Conservation (phyloP, 2,329 filamentous ascomycete genomes). For the Nemania abortiva region DNA sequence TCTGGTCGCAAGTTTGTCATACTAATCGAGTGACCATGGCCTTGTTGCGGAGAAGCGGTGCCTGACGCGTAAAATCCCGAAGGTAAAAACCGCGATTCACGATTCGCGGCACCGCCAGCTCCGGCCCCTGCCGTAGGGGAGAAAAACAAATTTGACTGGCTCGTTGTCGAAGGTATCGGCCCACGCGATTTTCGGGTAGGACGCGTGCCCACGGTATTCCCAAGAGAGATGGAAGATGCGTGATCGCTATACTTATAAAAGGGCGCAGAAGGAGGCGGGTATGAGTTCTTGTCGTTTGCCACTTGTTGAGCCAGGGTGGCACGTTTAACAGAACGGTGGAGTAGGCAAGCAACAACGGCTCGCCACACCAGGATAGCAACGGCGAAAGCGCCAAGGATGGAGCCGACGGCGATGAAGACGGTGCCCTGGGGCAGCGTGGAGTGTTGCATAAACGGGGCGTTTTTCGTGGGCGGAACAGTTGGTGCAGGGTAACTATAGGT, state of each 20-base stretch:
- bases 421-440: constrained; percentile 90
- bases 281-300: constrained; percentile 76
- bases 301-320: constrained; percentile 81
- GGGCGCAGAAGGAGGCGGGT: constrained; percentile 67
- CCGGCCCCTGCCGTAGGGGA: constrained; percentile 84
- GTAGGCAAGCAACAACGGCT: constrained; percentile 85
- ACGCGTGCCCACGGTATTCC: constrained; percentile 62
- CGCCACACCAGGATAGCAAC: constrained; percentile 90
- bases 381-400: constrained; percentile 85
- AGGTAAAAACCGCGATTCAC: constrained; percentile 85
- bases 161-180: constrained; percentile 67
- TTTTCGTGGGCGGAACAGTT: constrained; percentile 82
- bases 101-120: constrained; percentile 63
- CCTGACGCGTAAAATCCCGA: constrained; percentile 90
- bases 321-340: constrained; percentile 90
- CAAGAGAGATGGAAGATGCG: constrained; percentile 65
- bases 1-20: constrained; percentile 72
- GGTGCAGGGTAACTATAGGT: constrained; percentile 75
- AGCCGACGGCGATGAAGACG: constrained; percentile 94
- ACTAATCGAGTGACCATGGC: constrained; percentile 67
- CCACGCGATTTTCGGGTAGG: constrained; percentile 65
- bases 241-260: constrained; percentile 75
- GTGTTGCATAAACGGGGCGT: constrained; percentile 92
- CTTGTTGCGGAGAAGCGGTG: constrained; percentile 62
- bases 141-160: constrained; percentile 86